phyloP scores from a whole-genome alignment of 2,329 filamentous ascomycete genomes.

The Botrytis elliptica region DNA sequence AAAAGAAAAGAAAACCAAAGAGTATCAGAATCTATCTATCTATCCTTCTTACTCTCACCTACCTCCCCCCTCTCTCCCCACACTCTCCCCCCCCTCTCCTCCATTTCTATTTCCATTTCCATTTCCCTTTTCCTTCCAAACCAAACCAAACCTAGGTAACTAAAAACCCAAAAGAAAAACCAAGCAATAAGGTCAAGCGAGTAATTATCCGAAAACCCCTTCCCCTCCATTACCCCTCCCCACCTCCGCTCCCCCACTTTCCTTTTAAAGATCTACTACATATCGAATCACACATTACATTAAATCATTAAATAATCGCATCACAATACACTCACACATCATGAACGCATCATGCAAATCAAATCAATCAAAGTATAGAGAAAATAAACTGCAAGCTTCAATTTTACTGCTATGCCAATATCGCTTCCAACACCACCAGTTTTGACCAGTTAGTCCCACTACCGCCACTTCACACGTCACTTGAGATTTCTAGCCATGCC shows the following conservation, averaged over 20 bases:
- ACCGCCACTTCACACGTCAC: not conserved
- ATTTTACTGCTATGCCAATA: constrained; percentile 11
- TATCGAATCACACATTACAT: too few relatives aligned
- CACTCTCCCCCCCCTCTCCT: too few relatives aligned
- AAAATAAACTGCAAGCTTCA: constrained; percentile 5
- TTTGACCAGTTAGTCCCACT: not conserved
- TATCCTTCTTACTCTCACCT: too few relatives aligned
- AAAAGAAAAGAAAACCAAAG: too few relatives aligned
- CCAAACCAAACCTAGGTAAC: too few relatives aligned
- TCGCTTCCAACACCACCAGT: not conserved
- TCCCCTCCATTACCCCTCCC: not conserved
- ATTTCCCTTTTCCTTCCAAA: too few relatives aligned
- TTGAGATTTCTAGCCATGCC: not conserved
- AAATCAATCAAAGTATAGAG: not conserved
- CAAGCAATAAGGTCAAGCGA: not conserved
- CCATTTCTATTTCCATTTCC: too few relatives aligned
- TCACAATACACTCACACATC: not conserved
- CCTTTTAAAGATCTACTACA: not conserved
- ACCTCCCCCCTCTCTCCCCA: too few relatives aligned
- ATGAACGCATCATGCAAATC: not conserved
- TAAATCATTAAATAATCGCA: too few relatives aligned
- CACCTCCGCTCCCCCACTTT: not conserved
- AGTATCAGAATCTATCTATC: too few relatives aligned
- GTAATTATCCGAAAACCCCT: not conserved
- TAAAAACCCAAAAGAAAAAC: too few relatives aligned